A percentile compares a stretch with the other conserved stretches of the same genome.
Evolutionary conservation across 2,329 filamentous ascomycete species (phyloP).

Genomic region (Epichloe sylvatica): DNA sequence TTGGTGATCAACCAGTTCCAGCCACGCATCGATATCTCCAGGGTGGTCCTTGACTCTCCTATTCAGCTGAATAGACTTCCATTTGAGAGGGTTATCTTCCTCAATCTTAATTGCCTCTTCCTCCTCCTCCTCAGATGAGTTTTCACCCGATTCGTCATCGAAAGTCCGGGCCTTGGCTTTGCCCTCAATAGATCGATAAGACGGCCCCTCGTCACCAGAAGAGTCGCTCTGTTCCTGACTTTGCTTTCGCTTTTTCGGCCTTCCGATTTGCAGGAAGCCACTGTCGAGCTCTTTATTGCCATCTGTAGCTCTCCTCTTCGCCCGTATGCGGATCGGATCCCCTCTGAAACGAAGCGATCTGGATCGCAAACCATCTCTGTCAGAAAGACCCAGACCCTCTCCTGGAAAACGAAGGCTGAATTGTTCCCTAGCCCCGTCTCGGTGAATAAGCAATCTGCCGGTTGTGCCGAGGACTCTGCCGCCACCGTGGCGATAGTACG

Average conservation of each 20-base stretch:
- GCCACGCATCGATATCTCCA: slow-evolving; percentile 56
- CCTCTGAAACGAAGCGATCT: slow-evolving; percentile 22
- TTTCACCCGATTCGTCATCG: slow-evolving; percentile 36
- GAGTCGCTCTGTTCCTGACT: slow-evolving; percentile 20
- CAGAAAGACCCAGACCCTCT: slow-evolving; percentile 21
- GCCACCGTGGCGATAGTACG: slow-evolving; percentile 53
- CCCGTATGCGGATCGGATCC: slow-evolving; percentile 26
- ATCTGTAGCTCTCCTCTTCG: slow-evolving; percentile 10
- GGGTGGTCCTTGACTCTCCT: slow-evolving; percentile 52
- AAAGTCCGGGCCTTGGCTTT: slow-evolving; percentile 40
- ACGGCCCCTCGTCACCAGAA: slow-evolving; percentile 34
- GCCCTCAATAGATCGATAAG: slow-evolving; percentile 52
- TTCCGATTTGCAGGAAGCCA: slow-evolving; percentile 35
- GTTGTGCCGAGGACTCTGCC: slow-evolving; percentile 58
- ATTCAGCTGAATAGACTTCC: slow-evolving; percentile 47
- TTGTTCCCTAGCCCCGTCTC: slow-evolving; percentile 41
- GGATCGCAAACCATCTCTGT: slow-evolving; percentile 35
- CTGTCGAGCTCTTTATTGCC: slow-evolving; percentile 16
- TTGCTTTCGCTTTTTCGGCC: slow-evolving; percentile 29
- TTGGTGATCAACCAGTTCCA: slow-evolving; percentile 68
- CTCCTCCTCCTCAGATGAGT: slow-evolving; percentile 20
- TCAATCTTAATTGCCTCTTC: slow-evolving; percentile 20
- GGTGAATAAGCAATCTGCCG: slow-evolving; percentile 50
- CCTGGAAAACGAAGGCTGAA: slow-evolving; percentile 35
- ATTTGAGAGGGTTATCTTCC: slow-evolving; percentile 32